Evolutionary conservation across 169 alveolate genomes (phyloP), one percentile per base, ranked within the genome.

Genomic region (Eimeria necatrix): DNA sequence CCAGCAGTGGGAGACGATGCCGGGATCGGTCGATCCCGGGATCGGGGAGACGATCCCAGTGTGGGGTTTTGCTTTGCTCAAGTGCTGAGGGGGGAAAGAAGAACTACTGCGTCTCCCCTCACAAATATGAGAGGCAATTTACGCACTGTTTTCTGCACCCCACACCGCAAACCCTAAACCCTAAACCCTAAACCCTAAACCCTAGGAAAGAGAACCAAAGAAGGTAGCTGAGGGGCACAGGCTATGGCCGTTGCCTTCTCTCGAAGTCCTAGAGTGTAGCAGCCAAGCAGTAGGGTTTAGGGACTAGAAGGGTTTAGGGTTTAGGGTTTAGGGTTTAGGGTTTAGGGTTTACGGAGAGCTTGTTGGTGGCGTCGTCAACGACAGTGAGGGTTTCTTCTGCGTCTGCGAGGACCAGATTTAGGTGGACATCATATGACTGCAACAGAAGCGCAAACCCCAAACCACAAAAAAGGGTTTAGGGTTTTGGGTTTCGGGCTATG

Each of bases 361-460:
- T 73, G 83, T 73, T 73, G 20, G 78, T 52, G n/a, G 73, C 94
- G 9, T 96, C 94, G n/a, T 87, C 59, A 26, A 90, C 84, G 18
- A 94, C 94, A 7, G 97, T 97, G 51, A 97, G 96, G 61, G 97
- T 97, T 91, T 98, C 99, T 81, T 96, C 97, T 41, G 97, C 99
- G 53, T 98, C 98, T 8, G 98, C 98, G 56, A 98, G 97, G 59
- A 98, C 97, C 98, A 98, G 97, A 91, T 98, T 98, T 60, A 98
- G 94, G 96, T 98, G 99, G 51, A 97, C 98, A 94, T 98, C 99
- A 73, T 96, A 98, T 16, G 99, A 99, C 99, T 98, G 94, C 18
- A 18, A 64, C 4, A 64, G 12, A 64, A 20, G 22, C 41, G 41
- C 41, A 90, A 14, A 76, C n/a, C 78, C 0, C 84, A 94, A 64